phyloP scores from a whole-genome alignment of 306 rosid genomes.

The Rosa lucieae region DNA sequence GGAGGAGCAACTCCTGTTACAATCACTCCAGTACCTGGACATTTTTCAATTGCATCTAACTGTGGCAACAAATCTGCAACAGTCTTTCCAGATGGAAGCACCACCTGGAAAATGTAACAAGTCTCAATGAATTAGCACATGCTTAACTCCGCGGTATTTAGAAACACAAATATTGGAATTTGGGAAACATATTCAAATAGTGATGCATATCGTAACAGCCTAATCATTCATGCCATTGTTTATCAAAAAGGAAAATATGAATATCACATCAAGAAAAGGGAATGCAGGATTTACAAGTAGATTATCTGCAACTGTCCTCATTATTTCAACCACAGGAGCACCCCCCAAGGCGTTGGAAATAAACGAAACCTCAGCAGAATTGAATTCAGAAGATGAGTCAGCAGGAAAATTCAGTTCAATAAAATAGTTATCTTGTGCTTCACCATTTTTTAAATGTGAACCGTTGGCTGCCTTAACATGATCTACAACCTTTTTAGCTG shows the following conservation, averaged over 20 bases:
- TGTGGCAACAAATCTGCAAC: constrained; percentile 56
- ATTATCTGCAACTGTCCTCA: constrained; percentile 36
- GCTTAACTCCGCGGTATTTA: not conserved
- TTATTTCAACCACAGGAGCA: constrained; percentile 48
- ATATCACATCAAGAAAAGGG: not conserved
- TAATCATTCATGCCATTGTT: not conserved
- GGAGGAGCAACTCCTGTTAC: constrained; percentile 58
- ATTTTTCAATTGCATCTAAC: constrained; percentile 45
- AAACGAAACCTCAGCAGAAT: constrained; percentile 29
- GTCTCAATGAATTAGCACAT: not conserved
- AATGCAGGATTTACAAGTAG: constrained; percentile 47
- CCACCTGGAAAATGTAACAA: constrained; percentile 47
- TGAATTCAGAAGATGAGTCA: constrained; percentile 27
- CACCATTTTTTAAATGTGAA: constrained; percentile 10
- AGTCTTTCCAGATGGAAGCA: constrained; percentile 44
- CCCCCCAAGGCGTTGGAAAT: constrained; percentile 48
- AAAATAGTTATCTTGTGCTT: constrained; percentile 16
- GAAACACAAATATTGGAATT: not conserved
- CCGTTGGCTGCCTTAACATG: constrained; percentile 1
- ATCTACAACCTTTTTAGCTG: constrained; percentile 32
- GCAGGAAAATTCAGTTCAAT: constrained; percentile 55
- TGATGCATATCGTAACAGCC: not conserved
- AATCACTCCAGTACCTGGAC: constrained; percentile 61
- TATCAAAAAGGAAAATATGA: not conserved
- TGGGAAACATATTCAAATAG: not conserved